Base-by-base conservation (phyloP, 495 filamentous ascomycete genomes). In the Melanomma pulvis-pyrius region DNA sequence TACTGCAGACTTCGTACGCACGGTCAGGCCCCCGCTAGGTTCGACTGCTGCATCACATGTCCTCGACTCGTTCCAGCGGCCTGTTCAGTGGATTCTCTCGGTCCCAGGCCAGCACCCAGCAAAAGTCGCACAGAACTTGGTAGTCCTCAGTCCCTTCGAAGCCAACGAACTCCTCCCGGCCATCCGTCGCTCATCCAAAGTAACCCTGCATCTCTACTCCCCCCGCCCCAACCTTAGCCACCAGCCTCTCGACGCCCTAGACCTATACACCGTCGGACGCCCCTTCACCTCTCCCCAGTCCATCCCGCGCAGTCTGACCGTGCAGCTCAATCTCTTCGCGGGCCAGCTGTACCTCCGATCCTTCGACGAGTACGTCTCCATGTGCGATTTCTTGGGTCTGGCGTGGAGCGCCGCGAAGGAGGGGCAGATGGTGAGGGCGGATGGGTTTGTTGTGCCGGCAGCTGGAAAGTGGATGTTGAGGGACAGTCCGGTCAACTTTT, bases 111-210 rank as follows among this genome's bases (percentile, higher is more conserved):
- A 24, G 4, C 1, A 36, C 19, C 9, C 9, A 6, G 7, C 8
- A 11, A 21, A 67, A 71, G 32, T 11, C 6, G 69, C 73, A 28
- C 46, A 69, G 4, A 53, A 66, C 30, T 76, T 86, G 61, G 73
- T 89, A 17, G 73, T 90, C 22, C 78, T 90, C 61, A 90, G 87
- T 72, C 83, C 85, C 8, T 86, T 72, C 54, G 88, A 92, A 69
- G 88, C 85, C 8, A 78, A 88, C 30, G 12, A 71, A 22, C 73
- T 90, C 5, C 73, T 83, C n/a, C 71, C 76, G 0, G 54, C 15
- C 2, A 81, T 87, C 24, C 49, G 49, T 5, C 24, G 59, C 30
- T 77, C 74, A 1, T 65, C 54, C 0, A 12, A 7, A 1, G 82
- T 83, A 12, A 74, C 66, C 0, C 66, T 91, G 30, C 85, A 88